Conservation (phyloP, 768 basidiomycete species). For the Mycena olivaceomarginata region DNA sequence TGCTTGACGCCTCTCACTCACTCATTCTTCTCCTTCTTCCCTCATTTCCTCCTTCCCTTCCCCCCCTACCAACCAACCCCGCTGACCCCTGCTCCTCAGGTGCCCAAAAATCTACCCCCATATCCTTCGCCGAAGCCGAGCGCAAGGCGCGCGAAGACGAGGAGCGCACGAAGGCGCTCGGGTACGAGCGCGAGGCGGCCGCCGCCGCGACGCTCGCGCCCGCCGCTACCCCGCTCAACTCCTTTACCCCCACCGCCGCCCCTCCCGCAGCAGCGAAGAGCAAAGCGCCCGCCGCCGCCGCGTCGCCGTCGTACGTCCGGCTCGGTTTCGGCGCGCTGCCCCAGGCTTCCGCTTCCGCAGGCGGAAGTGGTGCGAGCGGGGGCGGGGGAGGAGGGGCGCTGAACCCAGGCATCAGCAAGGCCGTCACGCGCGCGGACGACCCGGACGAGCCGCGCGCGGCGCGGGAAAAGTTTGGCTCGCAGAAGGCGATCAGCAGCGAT, state of each 20-base stretch:
- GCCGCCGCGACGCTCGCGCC: slow-evolving; percentile 55
- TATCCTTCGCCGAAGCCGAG: slow-evolving; percentile 97
- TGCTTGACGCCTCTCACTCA: too few species aligned
- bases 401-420: slow-evolving; percentile 39
- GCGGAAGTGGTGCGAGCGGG: not conserved
- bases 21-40: slow-evolving; percentile 27
- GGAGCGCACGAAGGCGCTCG: slow-evolving; percentile 92
- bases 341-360: not conserved
- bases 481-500: slow-evolving; percentile 98
- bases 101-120: slow-evolving; percentile 90
- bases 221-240: slow-evolving; percentile 28
- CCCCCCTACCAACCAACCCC: slow-evolving; percentile 73
- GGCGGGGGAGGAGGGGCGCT: slow-evolving; percentile 4
- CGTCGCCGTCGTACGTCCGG: slow-evolving; percentile 37
- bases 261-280: slow-evolving; percentile 50
- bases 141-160: slow-evolving; percentile 93
- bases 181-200: slow-evolving; percentile 89
- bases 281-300: slow-evolving; percentile 26
- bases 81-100: slow-evolving; percentile 73
- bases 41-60: slow-evolving; percentile 51
- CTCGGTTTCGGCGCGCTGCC: slow-evolving; percentile 44
- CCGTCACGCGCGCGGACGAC: slow-evolving; percentile 64
- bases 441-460: slow-evolving; percentile 76
- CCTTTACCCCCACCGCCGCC: slow-evolving; percentile 43
- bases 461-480: slow-evolving; percentile 91